Base-by-base conservation (phyloP, 2,329 filamentous ascomycete species). In the Epichloe elymi region DNA sequence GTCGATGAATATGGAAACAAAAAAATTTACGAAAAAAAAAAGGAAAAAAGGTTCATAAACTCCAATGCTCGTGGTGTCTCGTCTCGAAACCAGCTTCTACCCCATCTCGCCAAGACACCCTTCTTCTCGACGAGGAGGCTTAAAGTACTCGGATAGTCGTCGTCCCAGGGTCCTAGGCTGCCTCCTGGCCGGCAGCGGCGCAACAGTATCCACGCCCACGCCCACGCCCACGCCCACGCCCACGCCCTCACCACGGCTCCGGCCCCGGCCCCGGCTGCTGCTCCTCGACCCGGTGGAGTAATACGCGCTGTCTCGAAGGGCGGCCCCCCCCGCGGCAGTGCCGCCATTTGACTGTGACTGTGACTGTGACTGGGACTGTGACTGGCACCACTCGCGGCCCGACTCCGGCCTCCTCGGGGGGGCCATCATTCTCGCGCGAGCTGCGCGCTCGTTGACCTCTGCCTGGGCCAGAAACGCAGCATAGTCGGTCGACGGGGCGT, bases 381-480 rank as follows among this genome's bases (percentile, higher is more conserved):
- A 30, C 4, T 33, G n/a, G n/a, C 2, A n/a, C 7, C 40, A 26
- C 30, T 26, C 45, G 40, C 46, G 44, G 1, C 12, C 15, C 10
- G 33, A 41, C 8, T 48, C 33, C 15, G n/a, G 42, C 10, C 14
- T 23, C 10, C 46, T 38, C 26, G 5, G 20, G 10, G 20, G 52
- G 37, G 51, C 48, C 35, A 47, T 48, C 23, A 50, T 45, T 14
- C 51, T 36, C n/a, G 51, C 12, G 10, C 46, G 51, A 10, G 45
- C 23, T 8, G 53, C 49, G 17, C 49, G 54, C 17, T 57, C 54
- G 20, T 48, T 40, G 23, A 45, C 54, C 17, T 57, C 39, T 5
- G 57, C 57, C n/a, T 57, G 52, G 20, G 53, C 55, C 11, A 60
- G 46, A 52, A 62, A 62, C 30, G 55, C 44, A 2, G 54, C 53